Evolutionary conservation across 31 red algal genomes (phyloP).

Genomic region (Endocladia muricata): DNA sequence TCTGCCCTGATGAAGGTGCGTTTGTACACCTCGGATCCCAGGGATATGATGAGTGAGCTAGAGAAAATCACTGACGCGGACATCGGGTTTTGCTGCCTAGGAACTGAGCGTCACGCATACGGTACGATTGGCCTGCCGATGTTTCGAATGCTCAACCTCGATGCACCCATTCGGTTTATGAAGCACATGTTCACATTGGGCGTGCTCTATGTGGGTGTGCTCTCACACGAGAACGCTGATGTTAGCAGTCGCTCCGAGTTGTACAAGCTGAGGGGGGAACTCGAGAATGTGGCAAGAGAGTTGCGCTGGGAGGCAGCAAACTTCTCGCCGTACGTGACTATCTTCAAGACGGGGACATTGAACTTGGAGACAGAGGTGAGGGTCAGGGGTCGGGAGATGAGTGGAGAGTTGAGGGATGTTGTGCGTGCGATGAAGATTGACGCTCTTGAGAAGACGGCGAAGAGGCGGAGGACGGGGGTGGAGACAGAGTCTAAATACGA

Average conservation of each 20-base stretch:
- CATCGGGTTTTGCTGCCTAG: constrained; percentile 27
- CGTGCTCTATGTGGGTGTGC: constrained; percentile 19
- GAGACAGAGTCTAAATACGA: constrained; percentile 12
- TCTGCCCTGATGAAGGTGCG: background rate
- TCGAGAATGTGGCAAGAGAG: constrained; percentile 10
- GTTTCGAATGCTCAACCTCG: constrained; percentile 19
- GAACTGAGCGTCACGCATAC: constrained; percentile 23
- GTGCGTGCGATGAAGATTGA: constrained; percentile 37
- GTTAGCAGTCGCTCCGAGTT: constrained; percentile 9
- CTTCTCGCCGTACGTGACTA: constrained; percentile 36
- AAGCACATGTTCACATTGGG: constrained; percentile 35
- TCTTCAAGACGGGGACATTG: no score
- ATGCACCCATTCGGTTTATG: constrained; percentile 23
- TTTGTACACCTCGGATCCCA: constrained; percentile 3
- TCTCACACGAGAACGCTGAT: constrained; percentile 46
- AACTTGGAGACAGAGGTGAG: no score
- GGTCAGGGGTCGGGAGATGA: background rate
- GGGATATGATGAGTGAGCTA: constrained; percentile 5
- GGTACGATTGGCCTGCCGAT: background rate
- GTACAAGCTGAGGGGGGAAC: constrained; percentile 21
- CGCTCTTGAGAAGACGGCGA: constrained; percentile 8
- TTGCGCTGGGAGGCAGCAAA: constrained; percentile 28
- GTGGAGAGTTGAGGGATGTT: background rate
- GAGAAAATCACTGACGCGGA: constrained; percentile 27
- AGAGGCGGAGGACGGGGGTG: background rate